phyloP scores from a whole-genome alignment of 345 rosid species.

The Camelina neglecta region DNA sequence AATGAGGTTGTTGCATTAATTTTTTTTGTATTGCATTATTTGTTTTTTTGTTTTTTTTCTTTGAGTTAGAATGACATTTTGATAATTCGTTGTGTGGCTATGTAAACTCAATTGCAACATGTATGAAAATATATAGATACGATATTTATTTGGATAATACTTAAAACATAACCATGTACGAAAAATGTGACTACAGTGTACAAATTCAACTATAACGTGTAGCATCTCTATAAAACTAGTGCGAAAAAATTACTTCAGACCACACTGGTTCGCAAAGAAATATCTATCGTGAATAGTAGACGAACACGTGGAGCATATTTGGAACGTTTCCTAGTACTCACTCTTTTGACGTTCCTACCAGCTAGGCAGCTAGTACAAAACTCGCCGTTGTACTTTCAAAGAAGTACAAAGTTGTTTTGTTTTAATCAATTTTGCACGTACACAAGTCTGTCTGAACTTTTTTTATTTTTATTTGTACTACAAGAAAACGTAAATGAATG shows the following conservation, averaged over 20 bases:
- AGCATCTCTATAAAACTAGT: neutral
- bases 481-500: conserved; percentile 19
- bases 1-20: too few species aligned
- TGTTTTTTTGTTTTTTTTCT: too few species aligned
- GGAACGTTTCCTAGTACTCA: neutral
- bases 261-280: neutral
- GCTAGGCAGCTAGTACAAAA: conserved; percentile 40
- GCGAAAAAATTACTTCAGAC: neutral
- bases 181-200: too few species aligned
- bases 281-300: neutral
- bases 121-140: too few species aligned
- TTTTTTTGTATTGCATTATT: too few species aligned
- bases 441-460: conserved; percentile 11
- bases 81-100: too few species aligned
- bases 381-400: conserved; percentile 24
- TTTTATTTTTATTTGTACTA: conserved; percentile 23
- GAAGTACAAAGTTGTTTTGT: conserved; percentile 27
- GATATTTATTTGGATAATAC: too few species aligned
- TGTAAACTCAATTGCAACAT: too few species aligned
- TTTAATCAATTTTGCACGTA: conserved; percentile 11
- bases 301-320: neutral
- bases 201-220: neutral
- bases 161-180: too few species aligned
- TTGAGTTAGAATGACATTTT: too few species aligned
- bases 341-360: neutral